Conservation (phyloP, 352 stramenopile species). For the Paralagenidium karlingii region DNA sequence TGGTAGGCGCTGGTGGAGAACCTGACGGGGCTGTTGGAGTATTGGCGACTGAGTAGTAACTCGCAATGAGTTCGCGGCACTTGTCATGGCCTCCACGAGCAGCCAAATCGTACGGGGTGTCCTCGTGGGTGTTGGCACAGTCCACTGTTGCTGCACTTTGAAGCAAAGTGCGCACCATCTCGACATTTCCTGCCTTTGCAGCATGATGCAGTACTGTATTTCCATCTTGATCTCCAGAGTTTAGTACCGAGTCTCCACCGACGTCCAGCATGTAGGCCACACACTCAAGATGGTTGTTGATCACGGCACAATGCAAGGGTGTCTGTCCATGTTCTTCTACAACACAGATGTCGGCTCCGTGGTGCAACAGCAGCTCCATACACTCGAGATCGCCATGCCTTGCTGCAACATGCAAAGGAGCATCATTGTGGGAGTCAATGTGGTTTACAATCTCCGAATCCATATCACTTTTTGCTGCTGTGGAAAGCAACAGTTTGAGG, state of each 20-base stretch:
- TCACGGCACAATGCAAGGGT: constrained; percentile 60
- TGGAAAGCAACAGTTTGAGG: constrained; percentile 42
- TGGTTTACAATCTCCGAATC: constrained; percentile 81
- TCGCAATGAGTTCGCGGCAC: constrained; percentile 36
- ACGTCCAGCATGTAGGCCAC: constrained; percentile 77
- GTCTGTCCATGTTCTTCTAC: constrained; percentile 71
- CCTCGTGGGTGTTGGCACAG: constrained; percentile 34
- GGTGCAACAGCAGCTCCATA: constrained; percentile 58
- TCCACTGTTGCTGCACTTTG: constrained; percentile 66
- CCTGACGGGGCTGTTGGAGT: background rate
- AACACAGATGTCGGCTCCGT: constrained; percentile 71
- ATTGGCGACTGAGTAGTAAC: constrained; percentile 20
- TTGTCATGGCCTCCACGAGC: constrained; percentile 27
- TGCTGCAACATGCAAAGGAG: constrained; percentile 65
- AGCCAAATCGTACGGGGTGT: constrained; percentile 56
- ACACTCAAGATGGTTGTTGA: constrained; percentile 46
- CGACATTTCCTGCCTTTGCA: constrained; percentile 35
- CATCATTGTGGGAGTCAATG: constrained; percentile 69
- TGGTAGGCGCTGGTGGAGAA: constrained; percentile 20
- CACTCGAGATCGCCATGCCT: constrained; percentile 54
- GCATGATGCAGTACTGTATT: constrained; percentile 73
- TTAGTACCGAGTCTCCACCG: constrained; percentile 65
- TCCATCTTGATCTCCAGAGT: constrained; percentile 57
- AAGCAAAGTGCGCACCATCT: constrained; percentile 55
- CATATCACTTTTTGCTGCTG: constrained; percentile 75